Evolutionary conservation across 257 asterid genomes (phyloP), one percentile per base, ranked within the genome.

Genomic region (Eucommia ulmoides): DNA sequence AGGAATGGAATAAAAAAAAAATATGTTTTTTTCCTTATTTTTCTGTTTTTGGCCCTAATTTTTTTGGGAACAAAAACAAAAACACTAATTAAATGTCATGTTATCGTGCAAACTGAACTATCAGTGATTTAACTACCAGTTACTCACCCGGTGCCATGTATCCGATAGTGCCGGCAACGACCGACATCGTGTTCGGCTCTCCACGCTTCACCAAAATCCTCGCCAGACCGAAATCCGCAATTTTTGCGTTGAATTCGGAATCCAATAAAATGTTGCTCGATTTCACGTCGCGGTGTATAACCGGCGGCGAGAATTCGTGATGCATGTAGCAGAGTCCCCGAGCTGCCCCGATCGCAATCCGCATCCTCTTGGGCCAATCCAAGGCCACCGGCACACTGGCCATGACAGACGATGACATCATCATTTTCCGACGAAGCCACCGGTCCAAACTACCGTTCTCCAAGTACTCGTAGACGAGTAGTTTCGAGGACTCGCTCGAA

Each of bases 381-480:
- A 76, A 60, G 24, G 65, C 68, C 20, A 56, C 55, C 64, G 70
- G 50, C 64, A 78, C 2, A 65, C 68, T 23, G 73, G 64, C 23
- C 77, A 61, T 41, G 48, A 48, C 20, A 33, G 29, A 33, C 9
- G 51, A 38, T 18, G 38, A 6, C 53, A 6, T 29, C 64, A 66
- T 38, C n/a, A 50, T 62, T 55, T 67, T 77, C 44, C 64, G 12
- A 48, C 77, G 94, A 55, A 88, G 71, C 97, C 97, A 84, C 46
- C 59, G 66, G 51, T 88, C 97, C 22, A 88, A 67, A 42, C 97
- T 88, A 0, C 70, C 64, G 14, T 88, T 84, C 44, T 84, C 88
- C 95, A 88, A 67, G 45, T 79, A 77, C 50, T 88, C 95, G 8
- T 84, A 88, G 15, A 88, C 94, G 0, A 88, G 88, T 33, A 88